These are phyloP conservation scores for Hortaea werneckii DNA, from an alignment of 2,329 filamentous ascomycete species.

Conservation along the genomic window DNA sequence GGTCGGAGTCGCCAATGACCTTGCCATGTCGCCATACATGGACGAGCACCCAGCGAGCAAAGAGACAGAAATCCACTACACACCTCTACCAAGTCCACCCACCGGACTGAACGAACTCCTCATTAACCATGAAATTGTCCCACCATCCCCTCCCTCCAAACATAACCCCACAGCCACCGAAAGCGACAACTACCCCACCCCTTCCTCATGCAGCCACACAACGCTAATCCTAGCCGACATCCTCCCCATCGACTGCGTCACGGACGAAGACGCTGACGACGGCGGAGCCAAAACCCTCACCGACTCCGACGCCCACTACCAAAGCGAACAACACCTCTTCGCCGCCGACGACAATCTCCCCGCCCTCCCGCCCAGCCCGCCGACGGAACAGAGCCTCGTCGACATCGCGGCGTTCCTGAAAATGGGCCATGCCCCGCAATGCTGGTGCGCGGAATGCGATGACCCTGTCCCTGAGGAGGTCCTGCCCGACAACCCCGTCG, in stretches of 20 bases:
- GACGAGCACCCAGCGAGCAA: conserved; percentile 3
- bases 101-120: conserved; percentile 13
- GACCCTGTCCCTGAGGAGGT: not conserved
- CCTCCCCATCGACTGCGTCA: conserved; percentile 1
- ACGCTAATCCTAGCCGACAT: not conserved
- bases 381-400: conserved; percentile 6
- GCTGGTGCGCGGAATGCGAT: conserved; percentile 15
- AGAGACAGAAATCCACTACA: conserved; percentile 12
- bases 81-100: conserved; percentile 7
- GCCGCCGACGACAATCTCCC: conserved; percentile 1
- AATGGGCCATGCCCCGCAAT: conserved; percentile 21
- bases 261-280: conserved; percentile 2
- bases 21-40: conserved; percentile 1
- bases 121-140: conserved; percentile 8
- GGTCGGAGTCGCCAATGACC: conserved; percentile 14
- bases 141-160: not conserved
- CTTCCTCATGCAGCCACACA: not conserved
- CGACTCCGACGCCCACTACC: conserved; percentile 16
- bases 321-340: conserved; percentile 19
- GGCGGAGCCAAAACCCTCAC: conserved; percentile 1
- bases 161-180: not conserved
- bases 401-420: conserved; percentile 19
- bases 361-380: conserved; percentile 1
- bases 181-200: not conserved
- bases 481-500: not conserved